A percentile compares a stretch with the other conserved stretches of the same genome.
Evolutionary conservation across 495 filamentous ascomycete genomes (phyloP).

Genomic region (Lasiosphaeria ovina): DNA sequence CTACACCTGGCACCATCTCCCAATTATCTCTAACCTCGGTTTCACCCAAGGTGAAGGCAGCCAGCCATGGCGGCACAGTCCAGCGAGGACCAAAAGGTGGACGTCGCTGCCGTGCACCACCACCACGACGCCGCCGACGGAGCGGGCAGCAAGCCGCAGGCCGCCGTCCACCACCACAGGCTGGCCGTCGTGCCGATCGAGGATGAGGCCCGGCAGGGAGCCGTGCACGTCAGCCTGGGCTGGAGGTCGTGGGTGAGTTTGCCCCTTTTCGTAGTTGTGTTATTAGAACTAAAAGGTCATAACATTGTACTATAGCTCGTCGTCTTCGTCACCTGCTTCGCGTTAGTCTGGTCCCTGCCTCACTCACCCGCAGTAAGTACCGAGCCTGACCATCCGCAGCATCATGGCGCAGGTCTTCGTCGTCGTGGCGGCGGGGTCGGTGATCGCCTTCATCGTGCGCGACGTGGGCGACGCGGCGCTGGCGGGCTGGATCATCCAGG

Average conservation of each 20-base stretch:
- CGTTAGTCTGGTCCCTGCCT: conserved; percentile 23
- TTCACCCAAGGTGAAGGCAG: no score
- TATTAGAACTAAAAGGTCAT: background rate
- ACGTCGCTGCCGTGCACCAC: background rate
- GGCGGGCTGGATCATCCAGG: conserved; percentile 56
- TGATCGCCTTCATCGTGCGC: conserved; percentile 54
- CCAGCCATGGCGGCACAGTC: no score
- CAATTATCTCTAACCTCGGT: no score
- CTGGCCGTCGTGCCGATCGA: conserved; percentile 31
- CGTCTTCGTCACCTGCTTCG: conserved; percentile 39
- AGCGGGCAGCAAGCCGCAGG: no score
- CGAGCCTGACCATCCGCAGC: conserved; percentile 15
- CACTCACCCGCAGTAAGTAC: no score
- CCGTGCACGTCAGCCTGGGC: conserved; percentile 29
- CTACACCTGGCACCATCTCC: no score
- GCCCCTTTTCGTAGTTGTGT: no score
- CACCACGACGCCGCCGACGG: no score
- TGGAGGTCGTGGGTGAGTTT: conserved; percentile 39
- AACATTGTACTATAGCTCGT: conserved; percentile 23
- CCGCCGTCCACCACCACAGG: conserved; percentile 11
- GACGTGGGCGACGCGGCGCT: conserved; percentile 51
- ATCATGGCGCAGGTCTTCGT: conserved; percentile 52
- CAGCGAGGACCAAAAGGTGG: no score
- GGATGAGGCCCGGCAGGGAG: conserved; percentile 29
- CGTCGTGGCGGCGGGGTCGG: conserved; percentile 53